Evolutionary conservation across 1,284 basidiomycete species (phyloP).

Genomic region (Gymnopus androsaceus): DNA sequence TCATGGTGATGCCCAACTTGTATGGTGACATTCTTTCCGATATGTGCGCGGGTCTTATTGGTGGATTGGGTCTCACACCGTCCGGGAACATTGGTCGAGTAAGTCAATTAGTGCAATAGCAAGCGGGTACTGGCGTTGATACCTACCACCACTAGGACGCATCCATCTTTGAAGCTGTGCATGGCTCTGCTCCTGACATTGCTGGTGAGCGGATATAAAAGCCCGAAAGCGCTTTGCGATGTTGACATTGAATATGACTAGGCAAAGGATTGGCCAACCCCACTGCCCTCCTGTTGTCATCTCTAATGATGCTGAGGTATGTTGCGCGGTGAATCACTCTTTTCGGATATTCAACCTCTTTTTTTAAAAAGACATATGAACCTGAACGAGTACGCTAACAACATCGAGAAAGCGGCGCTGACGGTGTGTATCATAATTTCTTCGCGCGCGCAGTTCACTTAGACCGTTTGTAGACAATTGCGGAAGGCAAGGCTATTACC

Average conservation of each 20-base stretch:
- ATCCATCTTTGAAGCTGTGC: constrained; percentile 99
- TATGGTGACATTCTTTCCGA: constrained; percentile 98
- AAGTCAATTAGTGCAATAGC: constrained; percentile 29
- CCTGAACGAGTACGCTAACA: constrained; percentile 81
- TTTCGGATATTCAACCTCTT: constrained; percentile 12
- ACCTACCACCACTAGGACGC: constrained; percentile 68
- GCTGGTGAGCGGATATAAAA: constrained; percentile 51
- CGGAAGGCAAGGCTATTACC: constrained; percentile 91
- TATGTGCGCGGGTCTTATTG: constrained; percentile 99
- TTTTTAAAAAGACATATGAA: constrained; percentile 90
- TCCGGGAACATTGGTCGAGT: constrained; percentile 97
- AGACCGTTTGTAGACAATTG: constrained; percentile 73
- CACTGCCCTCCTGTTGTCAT: constrained; percentile 92
- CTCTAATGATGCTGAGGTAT: constrained; percentile 95
- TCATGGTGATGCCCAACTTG: constrained; percentile 99
- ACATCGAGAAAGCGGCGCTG: constrained; percentile 92
- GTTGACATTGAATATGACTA: constrained; percentile 25
- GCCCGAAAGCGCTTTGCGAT: neutral
- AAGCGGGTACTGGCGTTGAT: constrained; percentile 4
- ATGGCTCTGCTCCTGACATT: constrained; percentile 92
- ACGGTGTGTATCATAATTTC: constrained; percentile 52
- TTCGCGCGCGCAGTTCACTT: constrained; percentile 22
- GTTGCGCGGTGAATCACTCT: constrained; percentile 28
- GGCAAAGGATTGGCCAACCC: constrained; percentile 98
- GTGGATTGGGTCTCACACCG: constrained; percentile 95